A percentile compares a stretch with the other conserved stretches of the same genome.
Evolutionary conservation across 1,139 yeast genomes (phyloP).

Genomic region (Saccharomyces hybrid): DNA sequence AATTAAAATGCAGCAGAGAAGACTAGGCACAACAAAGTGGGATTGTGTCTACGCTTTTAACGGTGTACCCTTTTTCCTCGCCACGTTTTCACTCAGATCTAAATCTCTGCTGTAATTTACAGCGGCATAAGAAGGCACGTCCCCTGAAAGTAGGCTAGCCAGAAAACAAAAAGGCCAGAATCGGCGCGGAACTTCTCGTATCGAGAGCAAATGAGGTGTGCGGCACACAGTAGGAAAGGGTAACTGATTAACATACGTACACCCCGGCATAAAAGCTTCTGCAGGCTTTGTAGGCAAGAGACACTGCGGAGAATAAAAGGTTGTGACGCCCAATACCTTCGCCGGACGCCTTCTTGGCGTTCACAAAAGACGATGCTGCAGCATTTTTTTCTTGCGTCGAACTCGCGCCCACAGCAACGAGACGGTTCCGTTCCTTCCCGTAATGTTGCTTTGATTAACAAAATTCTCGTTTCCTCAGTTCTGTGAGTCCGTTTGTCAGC

Average conservation of each 20-base stretch:
- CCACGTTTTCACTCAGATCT: neutral
- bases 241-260: neutral
- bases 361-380: neutral
- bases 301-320: neutral
- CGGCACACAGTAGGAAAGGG: neutral
- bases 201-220: neutral
- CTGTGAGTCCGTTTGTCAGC: neutral
- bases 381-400: neutral
- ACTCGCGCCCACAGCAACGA: neutral
- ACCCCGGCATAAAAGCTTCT: neutral
- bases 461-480: neutral
- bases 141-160: neutral
- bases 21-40: neutral
- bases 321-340: neutral
- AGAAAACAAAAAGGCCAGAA: neutral
- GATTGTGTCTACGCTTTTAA: slow-evolving; percentile 1
- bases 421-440: neutral
- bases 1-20: neutral
- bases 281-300: neutral
- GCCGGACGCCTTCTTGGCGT: neutral
- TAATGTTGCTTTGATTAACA: neutral
- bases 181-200: neutral
- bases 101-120: neutral
- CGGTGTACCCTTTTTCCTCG: neutral
- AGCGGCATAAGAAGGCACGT: slow-evolving; percentile 1